Base-by-base conservation (phyloP, 495 filamentous ascomycete species). In the Pseudomonodictys pantanalensis region DNA sequence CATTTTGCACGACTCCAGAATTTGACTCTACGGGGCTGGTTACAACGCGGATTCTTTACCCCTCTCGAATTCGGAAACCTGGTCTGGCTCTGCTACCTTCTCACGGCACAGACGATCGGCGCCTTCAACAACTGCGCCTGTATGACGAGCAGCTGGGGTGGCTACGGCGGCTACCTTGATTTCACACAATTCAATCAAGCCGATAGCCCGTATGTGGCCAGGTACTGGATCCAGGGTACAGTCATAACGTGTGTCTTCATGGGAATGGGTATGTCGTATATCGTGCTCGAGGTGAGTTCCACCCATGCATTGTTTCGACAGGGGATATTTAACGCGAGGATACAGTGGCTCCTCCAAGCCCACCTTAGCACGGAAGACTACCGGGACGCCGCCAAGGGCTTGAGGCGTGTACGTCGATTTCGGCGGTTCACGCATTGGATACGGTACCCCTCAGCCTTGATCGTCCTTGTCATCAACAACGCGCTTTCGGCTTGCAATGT, bases 111-210 rank as follows among this genome's bases (percentile, higher is more conserved):
- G 22, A 49, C 45, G 9, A 10, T 49, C 9, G 45, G 45, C 9
- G 45, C 45, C 9, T 49, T 49, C 24, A 49, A 49, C 45, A 49
- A 49, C 18, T 49, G 45, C 23, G 23, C 45, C 23, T 49, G 45
- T 28, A 49, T 49, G 45, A 10, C 45, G 8, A 25, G 18, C 8
- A 49, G 10, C 9, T 49, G 45, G 45, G 45, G 45, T 24, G 8
- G 12, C 8, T 49, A 10, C 7, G 45, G 45, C 5, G 45, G 45
- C 10, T 49, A 49, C 23, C 10, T 49, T 10, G 45, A 49, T 20
- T 28, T 49, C 18, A 49, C 45, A 24, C 45, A 49, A 24, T 49
- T 10, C 9, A 28, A 49, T 28, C 45, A 49, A 10, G 45, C 45
- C 5, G 29, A 23, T 23, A 24, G 12, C 9, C 10, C 6, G 24